Evolutionary conservation across 768 basidiomycete species (phyloP).

Genomic region (Mycena rebaudengoi): DNA sequence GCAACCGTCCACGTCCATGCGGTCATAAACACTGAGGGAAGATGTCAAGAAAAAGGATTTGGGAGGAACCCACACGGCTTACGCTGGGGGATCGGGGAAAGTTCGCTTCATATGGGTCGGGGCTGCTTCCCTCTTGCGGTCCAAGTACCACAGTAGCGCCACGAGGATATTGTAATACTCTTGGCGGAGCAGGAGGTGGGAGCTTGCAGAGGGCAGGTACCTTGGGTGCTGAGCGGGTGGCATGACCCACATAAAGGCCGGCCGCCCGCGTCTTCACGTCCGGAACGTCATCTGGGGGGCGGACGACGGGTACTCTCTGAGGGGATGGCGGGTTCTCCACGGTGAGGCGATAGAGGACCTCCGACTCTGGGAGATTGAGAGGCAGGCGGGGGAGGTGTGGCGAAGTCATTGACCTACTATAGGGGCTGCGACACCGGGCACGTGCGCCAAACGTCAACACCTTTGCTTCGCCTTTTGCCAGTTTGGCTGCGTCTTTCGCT

Average conservation of each 20-base stretch:
- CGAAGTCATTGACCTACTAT: background rate
- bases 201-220: constrained; percentile 6
- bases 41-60: constrained; percentile 12
- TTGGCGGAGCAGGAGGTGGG: constrained; percentile 1
- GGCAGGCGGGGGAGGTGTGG: background rate
- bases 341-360: constrained; percentile 1
- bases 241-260: constrained; percentile 6
- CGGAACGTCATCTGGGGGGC: constrained; percentile 10
- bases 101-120: background rate
- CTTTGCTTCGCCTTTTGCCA: too few relatives aligned
- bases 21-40: constrained; percentile 4
- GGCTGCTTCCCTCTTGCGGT: constrained; percentile 3
- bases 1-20: background rate
- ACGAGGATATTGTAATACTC: constrained; percentile 9
- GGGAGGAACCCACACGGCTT: constrained; percentile 1
- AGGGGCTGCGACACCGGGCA: too few relatives aligned
- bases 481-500: background rate
- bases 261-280: constrained; percentile 6
- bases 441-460: too few relatives aligned
- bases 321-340: constrained; percentile 6
- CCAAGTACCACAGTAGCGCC: constrained; percentile 11
- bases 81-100: constrained; percentile 7
- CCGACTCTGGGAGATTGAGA: constrained; percentile 6
- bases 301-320: constrained; percentile 9
- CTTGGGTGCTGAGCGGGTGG: constrained; percentile 3